A percentile compares a stretch with the other conserved stretches of the same genome.
These are phyloP conservation scores for Sarcodon sp. DNA, from an alignment of 768 basidiomycete species.

Conservation along the genomic window DNA sequence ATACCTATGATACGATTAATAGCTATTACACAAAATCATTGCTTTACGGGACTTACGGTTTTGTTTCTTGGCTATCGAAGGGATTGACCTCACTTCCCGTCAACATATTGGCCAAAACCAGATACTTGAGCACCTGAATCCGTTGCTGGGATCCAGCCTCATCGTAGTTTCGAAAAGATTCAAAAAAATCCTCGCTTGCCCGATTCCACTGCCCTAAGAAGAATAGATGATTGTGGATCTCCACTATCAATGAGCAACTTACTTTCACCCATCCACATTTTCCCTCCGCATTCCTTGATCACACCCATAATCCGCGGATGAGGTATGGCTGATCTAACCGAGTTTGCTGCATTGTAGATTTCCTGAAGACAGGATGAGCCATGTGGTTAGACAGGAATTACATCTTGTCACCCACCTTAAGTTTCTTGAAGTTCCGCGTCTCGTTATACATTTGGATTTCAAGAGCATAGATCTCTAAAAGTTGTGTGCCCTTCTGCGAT, in stretches of 20 bases:
- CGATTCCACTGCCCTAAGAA: constrained; percentile 83
- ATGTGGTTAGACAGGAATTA: not conserved
- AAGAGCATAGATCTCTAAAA: constrained; percentile 93
- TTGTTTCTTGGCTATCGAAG: constrained; percentile 98
- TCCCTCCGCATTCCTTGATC: constrained; percentile 97
- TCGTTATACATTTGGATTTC: constrained; percentile 99
- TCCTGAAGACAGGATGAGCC: constrained; percentile 38
- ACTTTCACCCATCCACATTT: constrained; percentile 99
- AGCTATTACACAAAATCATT: not conserved
- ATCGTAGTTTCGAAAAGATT: constrained; percentile 97
- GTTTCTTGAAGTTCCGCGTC: constrained; percentile 88
- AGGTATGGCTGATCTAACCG: constrained; percentile 90
- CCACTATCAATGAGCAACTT: constrained; percentile 13
- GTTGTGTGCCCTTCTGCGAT: constrained; percentile 88
- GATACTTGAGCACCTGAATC: constrained; percentile 96
- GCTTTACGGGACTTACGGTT: constrained; percentile 52
- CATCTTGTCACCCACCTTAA: constrained; percentile 49
- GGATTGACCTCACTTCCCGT: constrained; percentile 98
- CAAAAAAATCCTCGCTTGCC: constrained; percentile 97
- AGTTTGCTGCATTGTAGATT: constrained; percentile 92
- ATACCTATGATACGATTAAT: constrained; percentile 40
- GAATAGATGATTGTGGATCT: not conserved
- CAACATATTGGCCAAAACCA: constrained; percentile 96
- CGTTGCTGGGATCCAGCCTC: constrained; percentile 95
- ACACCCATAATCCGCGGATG: constrained; percentile 98